phyloP scores from a whole-genome alignment of 2,329 filamentous ascomycete species.

The Amauroascus niger region DNA sequence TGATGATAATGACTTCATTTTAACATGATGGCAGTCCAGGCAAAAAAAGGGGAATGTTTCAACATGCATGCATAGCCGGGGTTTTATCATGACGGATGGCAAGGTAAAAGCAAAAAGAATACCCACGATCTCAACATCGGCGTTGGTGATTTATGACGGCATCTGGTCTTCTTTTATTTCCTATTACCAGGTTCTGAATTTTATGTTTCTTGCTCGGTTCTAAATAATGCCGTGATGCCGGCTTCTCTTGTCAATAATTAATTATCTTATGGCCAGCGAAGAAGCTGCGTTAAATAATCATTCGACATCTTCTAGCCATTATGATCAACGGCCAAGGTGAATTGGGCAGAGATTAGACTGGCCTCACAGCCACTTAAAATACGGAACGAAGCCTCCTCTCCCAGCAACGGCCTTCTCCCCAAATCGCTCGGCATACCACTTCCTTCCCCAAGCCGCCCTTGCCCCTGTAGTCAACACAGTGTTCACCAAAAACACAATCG shows the following conservation, averaged over 20 bases:
- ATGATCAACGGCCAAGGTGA: no score
- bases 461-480: constrained; percentile 86
- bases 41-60: constrained; percentile 16
- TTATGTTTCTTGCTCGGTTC: neutral
- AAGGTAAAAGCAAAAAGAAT: constrained; percentile 26
- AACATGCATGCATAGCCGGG: constrained; percentile 19
- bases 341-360: no score
- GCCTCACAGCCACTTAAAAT: constrained; percentile 35
- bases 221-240: neutral
- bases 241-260: neutral
- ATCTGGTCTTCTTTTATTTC: constrained; percentile 12
- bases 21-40: constrained; percentile 1
- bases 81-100: constrained; percentile 10
- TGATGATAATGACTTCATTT: constrained; percentile 11
- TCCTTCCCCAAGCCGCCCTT: constrained; percentile 65
- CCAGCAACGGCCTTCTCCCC: constrained; percentile 68
- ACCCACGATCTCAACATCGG: constrained; percentile 46
- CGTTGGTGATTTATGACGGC: constrained; percentile 24
- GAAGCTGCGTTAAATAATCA: neutral
- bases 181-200: no score
- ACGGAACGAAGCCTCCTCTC: constrained; percentile 64
- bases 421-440: constrained; percentile 84
- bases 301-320: neutral
- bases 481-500: constrained; percentile 72
- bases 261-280: neutral